phyloP scores from a whole-genome alignment of 495 filamentous ascomycete genomes.

The Annulohypoxylon moriforme region DNA sequence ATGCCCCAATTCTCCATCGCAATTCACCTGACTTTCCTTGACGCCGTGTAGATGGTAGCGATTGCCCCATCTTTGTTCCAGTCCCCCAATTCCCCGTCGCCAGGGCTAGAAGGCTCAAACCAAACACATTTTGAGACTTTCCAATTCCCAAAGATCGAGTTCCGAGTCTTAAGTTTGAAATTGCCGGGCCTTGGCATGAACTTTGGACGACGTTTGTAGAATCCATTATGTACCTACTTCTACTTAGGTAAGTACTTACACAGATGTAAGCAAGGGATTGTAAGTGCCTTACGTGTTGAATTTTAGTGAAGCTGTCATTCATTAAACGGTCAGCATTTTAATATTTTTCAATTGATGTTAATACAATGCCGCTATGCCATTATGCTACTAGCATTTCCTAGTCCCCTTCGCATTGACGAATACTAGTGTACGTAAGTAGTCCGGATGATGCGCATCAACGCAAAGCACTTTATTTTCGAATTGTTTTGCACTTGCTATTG shows the following conservation, averaged over 20 bases:
- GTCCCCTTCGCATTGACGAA: constrained; percentile 5
- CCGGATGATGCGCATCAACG: background rate
- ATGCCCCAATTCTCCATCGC: constrained; percentile 16
- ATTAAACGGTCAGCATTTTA: background rate
- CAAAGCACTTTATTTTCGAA: constrained; percentile 9
- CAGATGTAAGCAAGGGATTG: constrained; percentile 16
- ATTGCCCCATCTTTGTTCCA: constrained; percentile 11
- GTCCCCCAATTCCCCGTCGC: background rate
- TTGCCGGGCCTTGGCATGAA: constrained; percentile 35
- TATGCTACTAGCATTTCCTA: too few relatives aligned
- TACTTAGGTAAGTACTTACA: background rate
- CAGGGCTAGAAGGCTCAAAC: constrained; percentile 13
- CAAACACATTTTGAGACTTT: constrained; percentile 37
- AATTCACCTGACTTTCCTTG: constrained; percentile 41
- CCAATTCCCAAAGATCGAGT: constrained; percentile 34
- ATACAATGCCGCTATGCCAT: background rate
- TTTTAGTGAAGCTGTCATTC: background rate
- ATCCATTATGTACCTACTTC: too few relatives aligned
- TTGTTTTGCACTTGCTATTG: too few relatives aligned
- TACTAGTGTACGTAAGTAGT: background rate
- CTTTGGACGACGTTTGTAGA: constrained; percentile 4
- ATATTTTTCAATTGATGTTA: background rate
- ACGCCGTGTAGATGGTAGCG: constrained; percentile 41
- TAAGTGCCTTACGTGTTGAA: background rate
- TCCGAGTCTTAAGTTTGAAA: constrained; percentile 21